Percentiles rank a stretch among this genome's conserved stretches.
These are phyloP conservation scores for Mycothermus thermophilus DNA, from an alignment of 495 filamentous ascomycete genomes.

Conservation along the genomic window DNA sequence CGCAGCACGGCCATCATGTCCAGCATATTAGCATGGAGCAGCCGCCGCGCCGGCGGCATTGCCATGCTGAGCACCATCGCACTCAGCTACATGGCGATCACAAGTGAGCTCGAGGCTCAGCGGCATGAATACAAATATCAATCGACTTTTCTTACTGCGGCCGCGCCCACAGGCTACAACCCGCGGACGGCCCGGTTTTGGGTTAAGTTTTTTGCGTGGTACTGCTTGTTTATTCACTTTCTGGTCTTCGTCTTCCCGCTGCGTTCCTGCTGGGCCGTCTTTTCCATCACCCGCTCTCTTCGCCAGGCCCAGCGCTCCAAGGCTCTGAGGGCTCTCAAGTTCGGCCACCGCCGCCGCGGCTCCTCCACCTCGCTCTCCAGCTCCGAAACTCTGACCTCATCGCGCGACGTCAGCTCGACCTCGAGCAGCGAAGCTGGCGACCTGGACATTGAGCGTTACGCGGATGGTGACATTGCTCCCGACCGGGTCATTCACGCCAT, in stretches of 20 bases:
- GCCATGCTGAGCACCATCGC: slow-evolving; percentile 31
- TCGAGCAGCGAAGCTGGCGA: slow-evolving; percentile 36
- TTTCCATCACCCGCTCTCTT: slow-evolving; percentile 30
- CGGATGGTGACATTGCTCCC: slow-evolving; percentile 24
- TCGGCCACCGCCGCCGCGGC: slow-evolving; percentile 31
- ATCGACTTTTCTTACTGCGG: no score
- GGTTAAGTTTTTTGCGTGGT: slow-evolving; percentile 35
- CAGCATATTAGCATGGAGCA: slow-evolving; percentile 34
- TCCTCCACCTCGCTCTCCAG: slow-evolving; percentile 38
- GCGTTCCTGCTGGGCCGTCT: slow-evolving; percentile 39
- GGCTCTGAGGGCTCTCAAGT: slow-evolving; percentile 28
- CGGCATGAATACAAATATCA: slow-evolving; percentile 34
- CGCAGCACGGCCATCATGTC: no score
- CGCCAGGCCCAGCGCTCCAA: slow-evolving; percentile 27
- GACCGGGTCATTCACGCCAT: slow-evolving; percentile 46
- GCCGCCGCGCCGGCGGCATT: slow-evolving; percentile 34
- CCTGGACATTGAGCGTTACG: slow-evolving; percentile 26
- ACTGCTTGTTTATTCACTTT: slow-evolving; percentile 40
- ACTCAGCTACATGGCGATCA: slow-evolving; percentile 35
- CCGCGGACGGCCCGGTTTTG: no score
- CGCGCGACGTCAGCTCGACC: slow-evolving; percentile 29
- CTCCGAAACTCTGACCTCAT: slow-evolving; percentile 37
- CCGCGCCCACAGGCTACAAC: no score
- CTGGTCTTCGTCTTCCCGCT: slow-evolving; percentile 40
- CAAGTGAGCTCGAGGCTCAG: slow-evolving; percentile 26